These are phyloP conservation scores for Globisporangium spiculum DNA, from an alignment of 352 stramenopile species.

Conservation along the genomic window DNA sequence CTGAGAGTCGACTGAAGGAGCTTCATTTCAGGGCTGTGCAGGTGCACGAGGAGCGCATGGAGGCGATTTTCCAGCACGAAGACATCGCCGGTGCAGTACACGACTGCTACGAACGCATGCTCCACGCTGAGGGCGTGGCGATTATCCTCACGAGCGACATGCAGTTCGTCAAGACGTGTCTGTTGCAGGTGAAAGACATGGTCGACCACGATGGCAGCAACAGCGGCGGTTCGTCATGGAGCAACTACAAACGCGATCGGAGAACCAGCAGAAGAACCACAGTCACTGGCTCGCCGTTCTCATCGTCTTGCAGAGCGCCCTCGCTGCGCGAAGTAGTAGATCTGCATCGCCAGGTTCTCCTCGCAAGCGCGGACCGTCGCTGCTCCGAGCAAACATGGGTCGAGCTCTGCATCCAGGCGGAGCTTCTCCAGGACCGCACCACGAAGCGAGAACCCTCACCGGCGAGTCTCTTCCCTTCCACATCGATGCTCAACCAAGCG, in stretches of 20 bases:
- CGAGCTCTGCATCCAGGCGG: conserved; percentile 49
- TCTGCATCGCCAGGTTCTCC: conserved; percentile 46
- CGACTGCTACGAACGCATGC: conserved; percentile 41
- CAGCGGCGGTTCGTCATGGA: conserved; percentile 4
- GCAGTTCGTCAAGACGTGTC: conserved; percentile 54
- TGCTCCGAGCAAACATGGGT: conserved; percentile 58
- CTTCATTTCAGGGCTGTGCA: conserved; percentile 58
- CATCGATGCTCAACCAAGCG: conserved; percentile 27
- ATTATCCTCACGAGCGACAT: conserved; percentile 72
- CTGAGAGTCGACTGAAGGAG: conserved; percentile 36
- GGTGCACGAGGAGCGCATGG: conserved; percentile 62
- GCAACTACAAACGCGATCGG: conserved; percentile 18
- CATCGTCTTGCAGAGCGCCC: conserved; percentile 24
- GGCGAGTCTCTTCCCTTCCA: conserved; percentile 38
- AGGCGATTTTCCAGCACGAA: conserved; percentile 58
- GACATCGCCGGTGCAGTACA: conserved; percentile 41
- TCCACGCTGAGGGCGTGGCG: conserved; percentile 45
- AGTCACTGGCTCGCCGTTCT: conserved; percentile 3
- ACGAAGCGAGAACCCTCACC: conserved; percentile 25
- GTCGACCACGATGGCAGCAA: conserved; percentile 22
- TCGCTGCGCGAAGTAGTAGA: conserved; percentile 40
- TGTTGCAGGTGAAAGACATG: conserved; percentile 32
- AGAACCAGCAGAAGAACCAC: conserved; percentile 5
- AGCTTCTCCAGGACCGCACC: conserved; percentile 29
- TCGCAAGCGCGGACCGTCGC: conserved; percentile 37